Conservation (phyloP, 345 rosid species). For the Raphanus sativus region DNA sequence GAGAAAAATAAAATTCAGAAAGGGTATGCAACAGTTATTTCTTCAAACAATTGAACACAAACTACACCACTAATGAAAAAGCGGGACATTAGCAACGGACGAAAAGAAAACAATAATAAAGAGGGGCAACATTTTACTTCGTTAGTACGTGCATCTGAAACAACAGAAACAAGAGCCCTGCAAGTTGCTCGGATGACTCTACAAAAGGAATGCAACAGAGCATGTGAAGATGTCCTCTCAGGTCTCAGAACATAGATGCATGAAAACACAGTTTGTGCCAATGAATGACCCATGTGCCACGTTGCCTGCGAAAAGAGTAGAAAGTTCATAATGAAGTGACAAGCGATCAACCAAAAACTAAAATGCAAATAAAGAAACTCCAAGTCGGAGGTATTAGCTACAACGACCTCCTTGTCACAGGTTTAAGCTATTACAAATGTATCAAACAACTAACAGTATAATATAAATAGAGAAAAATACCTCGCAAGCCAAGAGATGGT, state of each 20-base stretch:
- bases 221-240: slow-evolving; percentile 83
- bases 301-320: slow-evolving; percentile 68
- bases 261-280: slow-evolving; percentile 99
- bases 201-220: slow-evolving; percentile 85
- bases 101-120: slow-evolving; percentile 29
- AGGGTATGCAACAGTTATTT: neutral
- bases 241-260: slow-evolving; percentile 90
- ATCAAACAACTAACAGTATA: neutral
- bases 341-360: neutral
- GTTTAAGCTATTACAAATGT: no score
- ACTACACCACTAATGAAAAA: neutral
- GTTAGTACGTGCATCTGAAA: slow-evolving; percentile 97
- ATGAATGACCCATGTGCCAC: slow-evolving; percentile 97
- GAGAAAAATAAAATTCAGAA: slow-evolving; percentile 8
- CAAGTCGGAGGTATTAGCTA: neutral
- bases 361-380: neutral
- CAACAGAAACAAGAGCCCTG: slow-evolving; percentile 88
- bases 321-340: slow-evolving; percentile 22
- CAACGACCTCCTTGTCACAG: no score
- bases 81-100: neutral
- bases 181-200: slow-evolving; percentile 86
- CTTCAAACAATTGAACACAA: neutral
- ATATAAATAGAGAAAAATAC: slow-evolving; percentile 36
- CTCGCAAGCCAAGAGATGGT: slow-evolving; percentile 95
- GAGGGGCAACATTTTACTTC: slow-evolving; percentile 68